These are phyloP conservation scores for Nemophila menziesii DNA, from an alignment of 257 asterid species.

Conservation along the genomic window DNA sequence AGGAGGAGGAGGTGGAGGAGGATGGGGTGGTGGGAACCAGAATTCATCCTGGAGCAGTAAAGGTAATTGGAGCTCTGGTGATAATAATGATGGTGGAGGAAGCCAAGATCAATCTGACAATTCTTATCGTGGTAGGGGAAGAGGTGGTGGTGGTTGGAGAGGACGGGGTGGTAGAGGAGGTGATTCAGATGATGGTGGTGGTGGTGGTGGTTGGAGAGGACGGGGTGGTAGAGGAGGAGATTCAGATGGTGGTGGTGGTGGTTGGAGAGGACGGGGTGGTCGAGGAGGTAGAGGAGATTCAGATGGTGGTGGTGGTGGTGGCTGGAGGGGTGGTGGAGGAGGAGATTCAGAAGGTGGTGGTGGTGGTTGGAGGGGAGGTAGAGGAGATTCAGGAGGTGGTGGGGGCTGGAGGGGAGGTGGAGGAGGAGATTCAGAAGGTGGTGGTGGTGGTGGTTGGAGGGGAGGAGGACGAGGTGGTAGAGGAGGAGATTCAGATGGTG, in stretches of 20 bases:
- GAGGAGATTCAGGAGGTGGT: constrained; percentile 29
- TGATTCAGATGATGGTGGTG: constrained; percentile 18
- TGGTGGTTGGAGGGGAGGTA: constrained; percentile 29
- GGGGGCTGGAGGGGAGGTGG: constrained; percentile 30
- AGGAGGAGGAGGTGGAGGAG: constrained; percentile 43
- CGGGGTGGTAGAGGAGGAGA: constrained; percentile 50
- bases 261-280: constrained; percentile 51
- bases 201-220: constrained; percentile 53
- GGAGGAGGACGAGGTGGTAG: constrained; percentile 58
- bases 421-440: constrained; percentile 23
- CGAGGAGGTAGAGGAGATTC: constrained; percentile 16
- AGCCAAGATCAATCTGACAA: constrained; percentile 28
- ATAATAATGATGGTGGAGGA: constrained; percentile 32
- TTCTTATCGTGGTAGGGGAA: constrained; percentile 32
- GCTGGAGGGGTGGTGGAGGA: constrained; percentile 22
- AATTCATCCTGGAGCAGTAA: constrained; percentile 52
- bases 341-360: constrained; percentile 50
- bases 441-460: constrained; percentile 41
- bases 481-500: constrained; percentile 46
- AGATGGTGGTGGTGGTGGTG: constrained; percentile 34
- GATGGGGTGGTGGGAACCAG: constrained; percentile 61
- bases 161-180: constrained; percentile 44
- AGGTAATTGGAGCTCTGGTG: constrained; percentile 53
- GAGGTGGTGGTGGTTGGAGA: constrained; percentile 67
- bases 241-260: constrained; percentile 44